Evolutionary conservation across 768 basidiomycete genomes (phyloP).

Genomic region (Lactarius sanguifluus): DNA sequence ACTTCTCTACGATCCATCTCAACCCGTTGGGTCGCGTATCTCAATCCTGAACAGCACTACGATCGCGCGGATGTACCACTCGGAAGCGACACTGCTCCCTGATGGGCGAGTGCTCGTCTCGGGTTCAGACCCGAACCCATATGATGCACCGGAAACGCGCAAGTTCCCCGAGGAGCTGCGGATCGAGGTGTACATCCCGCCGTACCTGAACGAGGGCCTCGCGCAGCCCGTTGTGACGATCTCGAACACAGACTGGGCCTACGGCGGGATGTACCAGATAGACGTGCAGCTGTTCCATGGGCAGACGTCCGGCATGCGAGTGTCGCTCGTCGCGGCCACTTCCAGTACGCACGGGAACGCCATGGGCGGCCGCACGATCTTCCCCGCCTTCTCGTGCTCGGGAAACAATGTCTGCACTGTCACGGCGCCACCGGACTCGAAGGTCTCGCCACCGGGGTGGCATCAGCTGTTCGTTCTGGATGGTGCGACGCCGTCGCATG

Average conservation of each 20-base stretch:
- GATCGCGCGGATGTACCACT: slow-evolving; percentile 70
- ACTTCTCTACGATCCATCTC: slow-evolving; percentile 64
- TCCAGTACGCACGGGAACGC: slow-evolving; percentile 76
- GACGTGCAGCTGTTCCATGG: slow-evolving; percentile 40
- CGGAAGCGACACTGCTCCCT: slow-evolving; percentile 43
- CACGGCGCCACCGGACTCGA: slow-evolving; percentile 67
- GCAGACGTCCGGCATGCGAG: slow-evolving; percentile 48
- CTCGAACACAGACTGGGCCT: slow-evolving; percentile 57
- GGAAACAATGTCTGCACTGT: slow-evolving; percentile 70
- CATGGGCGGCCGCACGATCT: slow-evolving; percentile 69
- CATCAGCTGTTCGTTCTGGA: background rate
- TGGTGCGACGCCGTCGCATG: background rate
- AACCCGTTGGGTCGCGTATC: slow-evolving; percentile 57
- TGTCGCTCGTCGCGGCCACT: slow-evolving; percentile 68
- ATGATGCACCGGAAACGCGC: background rate
- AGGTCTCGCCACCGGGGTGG: slow-evolving; percentile 51
- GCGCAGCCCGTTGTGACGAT: slow-evolving; percentile 38
- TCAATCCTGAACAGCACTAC: slow-evolving; percentile 66
- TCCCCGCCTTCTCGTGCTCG: slow-evolving; percentile 66
- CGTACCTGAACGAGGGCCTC: slow-evolving; percentile 68
- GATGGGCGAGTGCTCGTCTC: slow-evolving; percentile 74
- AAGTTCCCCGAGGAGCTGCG: slow-evolving; percentile 76
- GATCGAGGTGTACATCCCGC: slow-evolving; percentile 44
- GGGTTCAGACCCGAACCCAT: slow-evolving; percentile 58
- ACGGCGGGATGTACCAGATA: slow-evolving; percentile 46